phyloP scores from a whole-genome alignment of 2,329 filamentous ascomycete species.

The Aspergillus vadensis region DNA sequence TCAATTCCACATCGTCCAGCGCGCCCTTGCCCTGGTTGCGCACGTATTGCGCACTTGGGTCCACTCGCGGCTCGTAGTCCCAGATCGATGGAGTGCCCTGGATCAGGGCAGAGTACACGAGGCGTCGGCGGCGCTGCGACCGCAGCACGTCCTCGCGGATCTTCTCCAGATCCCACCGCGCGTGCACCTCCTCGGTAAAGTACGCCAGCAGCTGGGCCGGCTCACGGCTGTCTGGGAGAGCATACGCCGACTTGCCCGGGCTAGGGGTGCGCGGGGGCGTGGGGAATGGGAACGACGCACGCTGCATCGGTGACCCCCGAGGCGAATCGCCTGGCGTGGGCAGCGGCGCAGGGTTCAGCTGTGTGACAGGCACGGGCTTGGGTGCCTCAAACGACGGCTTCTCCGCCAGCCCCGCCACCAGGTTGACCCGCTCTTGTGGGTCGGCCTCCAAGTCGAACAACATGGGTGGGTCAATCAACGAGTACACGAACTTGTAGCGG shows the following conservation, averaged over 20 bases:
- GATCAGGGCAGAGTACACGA: constrained; percentile 79
- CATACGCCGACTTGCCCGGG: constrained; percentile 35
- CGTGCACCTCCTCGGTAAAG: constrained; percentile 72
- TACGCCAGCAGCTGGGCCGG: constrained; percentile 55
- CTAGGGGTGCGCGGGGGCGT: constrained; percentile 45
- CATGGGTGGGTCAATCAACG: constrained; percentile 79
- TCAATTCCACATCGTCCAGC: constrained; percentile 44
- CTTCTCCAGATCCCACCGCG: constrained; percentile 76
- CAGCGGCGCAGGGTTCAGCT: constrained; percentile 23
- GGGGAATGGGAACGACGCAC: constrained; percentile 35
- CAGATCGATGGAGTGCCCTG: constrained; percentile 76
- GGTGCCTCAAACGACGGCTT: constrained; percentile 46
- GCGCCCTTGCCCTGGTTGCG: constrained; percentile 55
- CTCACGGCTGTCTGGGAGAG: constrained; percentile 37
- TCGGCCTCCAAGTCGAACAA: constrained; percentile 78
- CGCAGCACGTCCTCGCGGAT: constrained; percentile 74
- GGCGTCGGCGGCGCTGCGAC: constrained; percentile 75
- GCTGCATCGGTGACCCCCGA: constrained; percentile 29
- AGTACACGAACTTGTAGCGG: constrained; percentile 87
- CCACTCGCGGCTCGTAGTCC: constrained; percentile 73
- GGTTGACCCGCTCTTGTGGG: constrained; percentile 74
- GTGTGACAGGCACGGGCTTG: constrained; percentile 26
- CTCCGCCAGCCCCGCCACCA: constrained; percentile 46
- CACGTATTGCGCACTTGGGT: constrained; percentile 67
- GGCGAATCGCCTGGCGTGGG: constrained; percentile 39